Conservation (phyloP, 441 rosid species). For the Biscutella auriculata region DNA sequence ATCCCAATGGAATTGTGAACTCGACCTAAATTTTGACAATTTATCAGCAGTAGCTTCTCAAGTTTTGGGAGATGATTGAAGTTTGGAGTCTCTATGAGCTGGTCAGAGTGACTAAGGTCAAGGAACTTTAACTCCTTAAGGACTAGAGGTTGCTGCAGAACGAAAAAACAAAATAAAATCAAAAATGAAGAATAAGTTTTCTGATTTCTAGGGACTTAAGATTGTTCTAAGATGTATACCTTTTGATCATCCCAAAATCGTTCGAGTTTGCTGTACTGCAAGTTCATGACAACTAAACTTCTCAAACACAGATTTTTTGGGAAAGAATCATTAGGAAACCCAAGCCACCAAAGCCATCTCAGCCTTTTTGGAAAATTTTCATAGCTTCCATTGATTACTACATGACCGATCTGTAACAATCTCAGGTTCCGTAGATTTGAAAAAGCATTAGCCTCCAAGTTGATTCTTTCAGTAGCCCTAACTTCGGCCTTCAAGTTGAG, state of each 20-base stretch:
- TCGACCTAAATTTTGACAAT: background rate
- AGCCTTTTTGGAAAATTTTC: background rate
- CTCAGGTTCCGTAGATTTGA: background rate
- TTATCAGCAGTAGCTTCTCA: background rate
- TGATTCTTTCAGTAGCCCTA: background rate
- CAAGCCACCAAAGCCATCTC: background rate
- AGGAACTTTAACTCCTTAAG: background rate
- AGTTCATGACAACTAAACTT: background rate
- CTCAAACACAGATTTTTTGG: background rate
- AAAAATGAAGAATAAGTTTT: background rate
- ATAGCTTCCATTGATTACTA: background rate
- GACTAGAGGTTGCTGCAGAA: background rate
- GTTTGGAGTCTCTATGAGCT: constrained; percentile 2
- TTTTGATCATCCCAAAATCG: background rate
- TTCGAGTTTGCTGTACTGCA: background rate
- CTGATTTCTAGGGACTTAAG: background rate
- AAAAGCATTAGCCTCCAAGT: background rate
- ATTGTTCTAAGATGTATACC: background rate
- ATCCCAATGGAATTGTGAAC: constrained; percentile 5
- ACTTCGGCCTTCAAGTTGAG: background rate
- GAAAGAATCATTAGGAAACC: background rate
- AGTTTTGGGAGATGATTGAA: background rate
- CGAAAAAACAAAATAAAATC: background rate
- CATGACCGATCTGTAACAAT: background rate
- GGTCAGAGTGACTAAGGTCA: background rate